Evolutionary conservation across 768 basidiomycete genomes (phyloP), one percentile per base, ranked within the genome.

Genomic region (Termitomyces bulborhizus): DNA sequence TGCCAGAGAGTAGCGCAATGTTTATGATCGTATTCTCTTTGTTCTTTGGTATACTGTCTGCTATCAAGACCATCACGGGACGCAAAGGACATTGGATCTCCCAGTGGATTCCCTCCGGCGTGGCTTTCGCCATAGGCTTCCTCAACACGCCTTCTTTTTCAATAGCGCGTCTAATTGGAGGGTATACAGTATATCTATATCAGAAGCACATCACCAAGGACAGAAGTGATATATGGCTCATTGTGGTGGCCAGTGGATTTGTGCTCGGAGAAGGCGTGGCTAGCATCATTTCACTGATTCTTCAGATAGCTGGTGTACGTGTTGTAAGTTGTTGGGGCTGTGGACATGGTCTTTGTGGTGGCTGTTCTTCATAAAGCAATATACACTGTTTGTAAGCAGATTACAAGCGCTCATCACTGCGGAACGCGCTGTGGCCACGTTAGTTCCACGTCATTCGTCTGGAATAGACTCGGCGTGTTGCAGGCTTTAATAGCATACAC

Each of bases 121-220:
- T 98, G 39, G 94, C 93, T 1, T 98, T 98, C 65, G 93, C 93
- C 5, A 90, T 97, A 55, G 93, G 96, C 0, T 97, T 98, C 69
- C 75, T 98, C 64, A 98, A 98, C 65, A 93, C 94, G 0, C 96
- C 96, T 3, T 90, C 88, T 3, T 98, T 98, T 73, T 91, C 93
- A 6, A 79, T 98, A 55, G 93, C 96, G 1, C 84, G 96, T 50
- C 75, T 98, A 31, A 77, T 96, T 53, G 96, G 96, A 37, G 96
- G 96, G 3, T 67, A 90, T 58, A 69, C 90, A 60, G 93, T 96
- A 62, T 82, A 86, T 62, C 65, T 81, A 27, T 92, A 86, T 63
- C 79, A 82, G 57, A 78, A 71, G 26, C 71, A 75, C 37, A 71
- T 74, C 63, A 74, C 76, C 26, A 81, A 76, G 57, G 78, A 81